These are phyloP conservation scores for Arthroderma sp. DNA, from an alignment of 2,329 filamentous ascomycete species.

Conservation along the genomic window DNA sequence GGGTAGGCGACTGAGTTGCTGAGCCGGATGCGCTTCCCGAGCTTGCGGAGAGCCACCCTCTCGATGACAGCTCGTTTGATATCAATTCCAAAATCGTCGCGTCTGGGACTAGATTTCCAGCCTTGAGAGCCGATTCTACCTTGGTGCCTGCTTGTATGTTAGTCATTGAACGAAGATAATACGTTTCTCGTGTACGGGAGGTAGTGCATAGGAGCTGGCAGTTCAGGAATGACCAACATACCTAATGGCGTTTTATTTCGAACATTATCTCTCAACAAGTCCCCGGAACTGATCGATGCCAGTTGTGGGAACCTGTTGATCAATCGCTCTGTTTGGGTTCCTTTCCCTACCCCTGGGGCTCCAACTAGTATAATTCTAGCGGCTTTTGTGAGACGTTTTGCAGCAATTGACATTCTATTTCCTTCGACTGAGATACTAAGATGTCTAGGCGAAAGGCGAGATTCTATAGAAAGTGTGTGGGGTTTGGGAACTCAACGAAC, in stretches of 20 bases:
- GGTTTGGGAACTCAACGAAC: no score
- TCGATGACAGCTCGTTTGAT: conserved; percentile 69
- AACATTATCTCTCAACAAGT: conserved; percentile 85
- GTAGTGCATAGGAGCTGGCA: no score
- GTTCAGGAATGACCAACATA: conserved; percentile 26
- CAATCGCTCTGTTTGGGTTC: conserved; percentile 83
- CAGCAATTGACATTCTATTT: conserved; percentile 6
- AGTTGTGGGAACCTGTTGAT: conserved; percentile 78
- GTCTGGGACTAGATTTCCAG: conserved; percentile 82
- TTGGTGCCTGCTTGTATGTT: conserved; percentile 54
- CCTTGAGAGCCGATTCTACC: conserved; percentile 77
- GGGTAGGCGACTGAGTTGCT: conserved; percentile 30
- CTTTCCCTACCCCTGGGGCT: conserved; percentile 93
- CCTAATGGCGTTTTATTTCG: conserved; percentile 74
- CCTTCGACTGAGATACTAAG: neutral
- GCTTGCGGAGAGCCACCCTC: conserved; percentile 60
- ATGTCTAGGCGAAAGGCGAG: no score
- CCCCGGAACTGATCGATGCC: conserved; percentile 83
- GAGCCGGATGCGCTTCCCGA: conserved; percentile 32
- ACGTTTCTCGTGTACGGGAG: no score
- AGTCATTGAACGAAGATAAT: neutral
- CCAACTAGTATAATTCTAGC: conserved; percentile 91
- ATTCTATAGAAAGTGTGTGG: no score
- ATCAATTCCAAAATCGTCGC: conserved; percentile 86
- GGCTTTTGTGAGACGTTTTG: conserved; percentile 55